A percentile compares a stretch with the other conserved stretches of the same genome.
phyloP scores from a whole-genome alignment of 805 yeast species.

The Diddensiella caesifluorescens region DNA sequence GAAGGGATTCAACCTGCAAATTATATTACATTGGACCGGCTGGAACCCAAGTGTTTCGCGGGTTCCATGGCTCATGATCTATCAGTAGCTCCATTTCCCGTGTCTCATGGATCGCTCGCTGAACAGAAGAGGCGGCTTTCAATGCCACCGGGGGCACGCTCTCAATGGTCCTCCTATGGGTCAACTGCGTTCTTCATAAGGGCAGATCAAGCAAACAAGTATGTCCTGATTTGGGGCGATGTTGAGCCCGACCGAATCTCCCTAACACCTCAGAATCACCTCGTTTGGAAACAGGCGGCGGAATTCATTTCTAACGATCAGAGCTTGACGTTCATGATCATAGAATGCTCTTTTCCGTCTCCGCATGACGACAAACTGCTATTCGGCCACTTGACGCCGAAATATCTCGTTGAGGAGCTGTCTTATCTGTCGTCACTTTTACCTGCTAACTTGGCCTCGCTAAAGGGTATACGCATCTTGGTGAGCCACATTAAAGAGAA shows the following conservation, averaged over 20 bases:
- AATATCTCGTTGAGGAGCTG: constrained; percentile 55
- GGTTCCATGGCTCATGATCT: constrained; percentile 16
- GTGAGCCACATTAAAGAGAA: constrained; percentile 47
- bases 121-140: constrained; percentile 6
- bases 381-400: constrained; percentile 80
- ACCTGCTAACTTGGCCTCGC: constrained; percentile 24
- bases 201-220: constrained; percentile 31
- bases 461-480: constrained; percentile 43
- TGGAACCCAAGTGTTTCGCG: constrained; percentile 5
- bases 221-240: constrained; percentile 73
- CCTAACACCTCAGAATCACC: constrained; percentile 32
- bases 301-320: constrained; percentile 37
- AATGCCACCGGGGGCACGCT: neutral
- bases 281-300: constrained; percentile 56
- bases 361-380: constrained; percentile 43
- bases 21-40: constrained; percentile 13
- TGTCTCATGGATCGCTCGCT: constrained; percentile 26
- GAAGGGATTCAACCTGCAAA: constrained; percentile 20
- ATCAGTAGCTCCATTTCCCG: constrained; percentile 18
- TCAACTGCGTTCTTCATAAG: constrained; percentile 59
- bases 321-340: constrained; percentile 50
- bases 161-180: constrained; percentile 30
- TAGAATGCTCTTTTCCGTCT: constrained; percentile 70
- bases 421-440: constrained; percentile 17
- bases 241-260: constrained; percentile 63